A percentile compares a stretch with the other conserved stretches of the same genome.
Conservation (phyloP, 176 grass and related monocot genomes). For the Tuctoria greenei region DNA sequence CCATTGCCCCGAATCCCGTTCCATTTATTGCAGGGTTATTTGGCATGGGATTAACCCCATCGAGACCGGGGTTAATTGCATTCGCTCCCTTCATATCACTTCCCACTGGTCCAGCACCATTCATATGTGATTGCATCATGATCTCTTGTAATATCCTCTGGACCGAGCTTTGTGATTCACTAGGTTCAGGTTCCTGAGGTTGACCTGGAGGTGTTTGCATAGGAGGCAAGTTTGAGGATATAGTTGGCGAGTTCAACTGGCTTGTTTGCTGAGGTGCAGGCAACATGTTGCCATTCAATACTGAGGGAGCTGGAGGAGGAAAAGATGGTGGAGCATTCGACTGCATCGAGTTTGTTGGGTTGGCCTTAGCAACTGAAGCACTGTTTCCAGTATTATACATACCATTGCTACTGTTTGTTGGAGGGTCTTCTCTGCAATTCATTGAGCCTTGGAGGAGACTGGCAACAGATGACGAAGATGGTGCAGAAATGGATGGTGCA, state of each 20-base stretch:
- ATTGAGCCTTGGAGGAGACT: slow-evolving; percentile 54
- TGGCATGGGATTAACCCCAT: slow-evolving; percentile 46
- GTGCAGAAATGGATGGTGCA: slow-evolving; percentile 41
- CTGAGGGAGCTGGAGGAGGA: slow-evolving; percentile 31
- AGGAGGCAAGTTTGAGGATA: slow-evolving; percentile 36
- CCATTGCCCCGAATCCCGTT: slow-evolving; percentile 43
- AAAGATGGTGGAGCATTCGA: slow-evolving; percentile 48
- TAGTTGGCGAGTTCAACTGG: slow-evolving; percentile 41
- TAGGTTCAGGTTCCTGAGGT: slow-evolving; percentile 52
- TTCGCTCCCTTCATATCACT: slow-evolving; percentile 58
- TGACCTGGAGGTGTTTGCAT: slow-evolving; percentile 49
- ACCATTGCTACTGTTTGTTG: slow-evolving; percentile 38
- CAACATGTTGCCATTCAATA: slow-evolving; percentile 54
- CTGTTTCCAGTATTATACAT: slow-evolving; percentile 40
- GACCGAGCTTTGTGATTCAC: slow-evolving; percentile 72
- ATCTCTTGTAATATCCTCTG: slow-evolving; percentile 81
- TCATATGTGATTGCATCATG: slow-evolving; percentile 74
- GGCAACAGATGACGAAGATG: slow-evolving; percentile 36
- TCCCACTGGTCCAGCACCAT: slow-evolving; percentile 41
- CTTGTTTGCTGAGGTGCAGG: slow-evolving; percentile 48
- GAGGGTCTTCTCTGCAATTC: slow-evolving; percentile 53
- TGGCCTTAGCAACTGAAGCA: slow-evolving; percentile 39
- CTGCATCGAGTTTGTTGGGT: slow-evolving; percentile 42
- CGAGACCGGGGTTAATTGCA: slow-evolving; percentile 40
- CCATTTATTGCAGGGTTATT: slow-evolving; percentile 44